phyloP scores from a whole-genome alignment of 257 asterid species.

The Vinca minor region DNA sequence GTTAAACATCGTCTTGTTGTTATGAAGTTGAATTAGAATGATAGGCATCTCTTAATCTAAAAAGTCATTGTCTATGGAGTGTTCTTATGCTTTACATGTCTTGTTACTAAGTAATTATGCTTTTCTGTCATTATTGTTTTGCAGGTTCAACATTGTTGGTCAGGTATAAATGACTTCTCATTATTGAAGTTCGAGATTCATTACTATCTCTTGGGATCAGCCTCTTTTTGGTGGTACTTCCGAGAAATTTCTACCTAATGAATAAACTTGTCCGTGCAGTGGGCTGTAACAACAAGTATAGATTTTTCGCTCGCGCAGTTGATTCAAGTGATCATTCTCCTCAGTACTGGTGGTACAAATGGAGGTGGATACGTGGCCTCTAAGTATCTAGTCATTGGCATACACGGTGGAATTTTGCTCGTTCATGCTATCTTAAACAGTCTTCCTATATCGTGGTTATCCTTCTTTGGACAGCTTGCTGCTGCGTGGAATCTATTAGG shows the following conservation, averaged over 20 bases:
- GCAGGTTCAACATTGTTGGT: slow-evolving; percentile 97
- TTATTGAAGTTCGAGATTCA: slow-evolving; percentile 11
- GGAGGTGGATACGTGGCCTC: slow-evolving; percentile 91
- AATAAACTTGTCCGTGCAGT: slow-evolving; percentile 45
- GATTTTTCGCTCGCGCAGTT: slow-evolving; percentile 88
- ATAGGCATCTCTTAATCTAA: neutral
- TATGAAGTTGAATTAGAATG: neutral
- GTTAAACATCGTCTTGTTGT: neutral
- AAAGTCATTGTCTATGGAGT: neutral
- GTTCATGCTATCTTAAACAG: slow-evolving; percentile 72
- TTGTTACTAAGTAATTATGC: slow-evolving; percentile 3
- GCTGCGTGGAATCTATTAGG: slow-evolving; percentile 94
- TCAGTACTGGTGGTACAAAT: slow-evolving; percentile 74
- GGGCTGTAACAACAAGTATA: slow-evolving; percentile 93
- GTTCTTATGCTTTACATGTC: neutral
- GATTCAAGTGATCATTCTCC: slow-evolving; percentile 85
- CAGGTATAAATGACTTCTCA: slow-evolving; percentile 50
- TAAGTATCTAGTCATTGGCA: slow-evolving; percentile 63
- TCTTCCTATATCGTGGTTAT: slow-evolving; percentile 72
- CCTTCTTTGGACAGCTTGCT: slow-evolving; percentile 77
- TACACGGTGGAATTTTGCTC: slow-evolving; percentile 68
- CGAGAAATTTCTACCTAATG: slow-evolving; percentile 18
- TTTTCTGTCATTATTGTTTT: slow-evolving; percentile 11
- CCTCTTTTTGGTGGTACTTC: slow-evolving; percentile 8
- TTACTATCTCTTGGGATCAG: slow-evolving; percentile 4